Base-by-base conservation (phyloP, 768 basidiomycete species). In the Collybia mongolica region DNA sequence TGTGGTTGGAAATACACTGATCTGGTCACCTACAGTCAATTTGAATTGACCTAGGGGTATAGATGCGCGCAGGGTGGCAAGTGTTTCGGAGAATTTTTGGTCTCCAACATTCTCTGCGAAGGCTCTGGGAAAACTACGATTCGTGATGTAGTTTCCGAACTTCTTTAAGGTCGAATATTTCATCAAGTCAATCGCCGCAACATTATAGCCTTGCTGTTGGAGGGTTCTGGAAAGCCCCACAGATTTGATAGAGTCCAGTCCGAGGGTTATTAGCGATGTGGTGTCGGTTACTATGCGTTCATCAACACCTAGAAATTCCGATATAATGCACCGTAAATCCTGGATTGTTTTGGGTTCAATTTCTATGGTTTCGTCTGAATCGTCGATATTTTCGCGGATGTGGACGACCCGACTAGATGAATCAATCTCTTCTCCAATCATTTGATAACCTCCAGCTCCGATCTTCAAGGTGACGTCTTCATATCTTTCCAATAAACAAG, bases 221-320 rank as follows among this genome's bases (percentile, higher is more conserved):
- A 79, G 55, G 8, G 49, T 28, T 44, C 65, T 70, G 24, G 74
- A 66, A 29, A 79, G 59, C 2, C 75, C 74, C 8, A 79, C 70
- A 0, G 77, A 71, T 51, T 69, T 72, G 51, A 79, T 72, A 6
- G 77, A 79, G 53, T 79, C 77, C 24, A 79, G 55, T 6, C 77
- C 77, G 46, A 79, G 59, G 4, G 76, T 70, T 11, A 79, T 59
- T 22, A 79, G 66, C 3, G 77, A 77, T 8, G 64, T 63, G 11
- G 53, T 56, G 14, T 60, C 49, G 11, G 52, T 55, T 18, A 70
- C 19, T 14, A 66, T 36, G 1, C 41, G 36, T 14, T 59, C 46
- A 22, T 59, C 43, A 18, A 70, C 50, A 15, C 55, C 53, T 38
- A 70, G 52, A 45, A 70, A 70, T 12, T 65, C 53, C 22, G 61